phyloP scores from a whole-genome alignment of 2,329 filamentous ascomycete species.

The Lachnellula hyalina region DNA sequence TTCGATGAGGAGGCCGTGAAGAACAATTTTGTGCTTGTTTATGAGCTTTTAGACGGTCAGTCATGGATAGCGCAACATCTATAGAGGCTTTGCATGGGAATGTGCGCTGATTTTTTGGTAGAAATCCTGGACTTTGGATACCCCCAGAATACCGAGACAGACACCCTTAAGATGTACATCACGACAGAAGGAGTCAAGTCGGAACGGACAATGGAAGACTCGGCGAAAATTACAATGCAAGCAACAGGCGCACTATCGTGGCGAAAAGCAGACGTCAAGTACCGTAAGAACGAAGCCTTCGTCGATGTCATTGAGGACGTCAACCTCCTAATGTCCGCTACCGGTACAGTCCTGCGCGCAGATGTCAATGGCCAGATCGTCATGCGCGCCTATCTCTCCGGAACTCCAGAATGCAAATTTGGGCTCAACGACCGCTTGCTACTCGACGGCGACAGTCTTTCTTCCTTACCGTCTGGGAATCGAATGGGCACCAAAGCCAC shows the following conservation, averaged over 20 bases:
- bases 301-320: conserved; percentile 99
- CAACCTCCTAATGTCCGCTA: conserved; percentile 98
- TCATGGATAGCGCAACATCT: conserved; percentile 3
- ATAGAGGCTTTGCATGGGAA: background rate
- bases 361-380: conserved; percentile 97
- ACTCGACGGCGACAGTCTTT: conserved; percentile 69
- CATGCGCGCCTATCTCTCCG: conserved; percentile 95
- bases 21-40: conserved; percentile 99
- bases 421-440: conserved; percentile 92
- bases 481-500: conserved; percentile 80
- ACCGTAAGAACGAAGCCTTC: conserved; percentile 98
- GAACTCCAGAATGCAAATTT: conserved; percentile 98
- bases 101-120: conserved; percentile 33
- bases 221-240: conserved; percentile 98
- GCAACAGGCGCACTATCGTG: conserved; percentile 95
- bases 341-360: conserved; percentile 86
- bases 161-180: conserved; percentile 99
- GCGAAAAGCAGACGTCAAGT: conserved; percentile 96
- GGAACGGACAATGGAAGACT: conserved; percentile 79
- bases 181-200: conserved; percentile 98
- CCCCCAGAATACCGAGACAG: conserved; percentile 96
- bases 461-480: conserved; percentile 67
- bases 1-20: conserved; percentile 99
- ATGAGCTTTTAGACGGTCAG: conserved; percentile 88
- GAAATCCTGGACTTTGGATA: conserved; percentile 99